Evolutionary conservation across 495 filamentous ascomycete species (phyloP), one percentile per base, ranked within the genome.

Genomic region (Xylaria scruposa): DNA sequence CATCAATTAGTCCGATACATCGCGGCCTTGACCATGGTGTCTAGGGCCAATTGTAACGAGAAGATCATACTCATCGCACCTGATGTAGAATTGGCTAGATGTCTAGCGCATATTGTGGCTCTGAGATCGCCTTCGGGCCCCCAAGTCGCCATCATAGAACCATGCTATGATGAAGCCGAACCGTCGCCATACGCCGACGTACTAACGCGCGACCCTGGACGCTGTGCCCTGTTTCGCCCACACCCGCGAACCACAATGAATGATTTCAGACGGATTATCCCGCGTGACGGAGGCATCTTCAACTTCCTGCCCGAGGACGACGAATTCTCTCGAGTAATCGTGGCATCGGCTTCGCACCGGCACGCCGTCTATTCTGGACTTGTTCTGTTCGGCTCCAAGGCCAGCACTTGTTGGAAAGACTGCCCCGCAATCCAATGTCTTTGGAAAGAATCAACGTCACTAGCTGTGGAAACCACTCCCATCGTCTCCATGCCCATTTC

Each of bases 51-150:
- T 15, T 19, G 26, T n/a, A 8, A 59, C 6, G 40, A 61, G n/a
- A 70, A 49, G 42, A 21, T 82, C 8, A 36, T 82, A 24, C 61
- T 85, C 4, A 65, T 84, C 19, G 79, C 81, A 2, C 72, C 83
- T 0, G 83, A 85, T 58, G n/a, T 53, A 0, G 61, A 78, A 33
- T 75, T 84, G 26, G 42, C 73, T 24, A 62, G 76, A 17, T 81
- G 76, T 13, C 49, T 80, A 10, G 54, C 73, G 59, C 75, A 81
- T n/a, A 19, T 81, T 2, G 33, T 74, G 26, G 38, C 38, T 33
- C 19, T 24, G 6, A 40, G 33, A 26, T 38, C 49, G 4, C 8
- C 31, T 21, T 4, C 8, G 17, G 17, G 19, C 33, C 61, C 12
- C 26, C 58, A 46, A 47, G 47, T 71, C 21, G 7, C 21, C 29